Evolutionary conservation across 108 stramenopile species (phyloP).

Genomic region (Discostella stelligeroides): DNA sequence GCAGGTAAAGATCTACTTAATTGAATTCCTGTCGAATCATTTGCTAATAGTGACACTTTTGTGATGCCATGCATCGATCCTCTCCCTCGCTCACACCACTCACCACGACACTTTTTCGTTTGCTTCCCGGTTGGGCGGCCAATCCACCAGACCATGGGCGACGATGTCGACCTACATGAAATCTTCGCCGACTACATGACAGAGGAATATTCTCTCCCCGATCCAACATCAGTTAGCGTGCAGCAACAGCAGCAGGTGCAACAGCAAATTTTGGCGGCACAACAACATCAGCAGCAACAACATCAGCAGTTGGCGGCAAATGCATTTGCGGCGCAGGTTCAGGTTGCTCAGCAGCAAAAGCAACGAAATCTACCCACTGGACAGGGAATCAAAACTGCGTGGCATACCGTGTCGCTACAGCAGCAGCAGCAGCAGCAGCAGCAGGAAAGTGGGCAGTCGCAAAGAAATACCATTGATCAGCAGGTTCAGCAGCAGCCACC

Average conservation of each 20-base stretch:
- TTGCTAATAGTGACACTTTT: too few relatives aligned
- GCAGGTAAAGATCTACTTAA: too few relatives aligned
- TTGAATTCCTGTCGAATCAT: too few relatives aligned
- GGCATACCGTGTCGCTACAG: constrained; percentile 34
- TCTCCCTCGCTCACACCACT: not conserved
- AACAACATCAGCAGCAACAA: constrained; percentile 34
- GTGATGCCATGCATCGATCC: too few relatives aligned
- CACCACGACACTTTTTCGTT: not conserved
- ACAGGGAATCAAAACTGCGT: constrained; percentile 45
- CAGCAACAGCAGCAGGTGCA: constrained; percentile 5
- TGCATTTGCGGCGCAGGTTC: constrained; percentile 2
- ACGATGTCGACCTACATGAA: constrained; percentile 48
- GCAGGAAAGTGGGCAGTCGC: constrained; percentile 13
- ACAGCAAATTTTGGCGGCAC: not conserved
- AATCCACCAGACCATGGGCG: constrained; percentile 7
- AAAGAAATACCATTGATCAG: constrained; percentile 11
- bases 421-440: constrained; percentile 13
- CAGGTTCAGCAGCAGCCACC: not conserved
- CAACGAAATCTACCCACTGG: constrained; percentile 39
- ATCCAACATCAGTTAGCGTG: not conserved
- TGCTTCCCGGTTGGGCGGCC: too few relatives aligned
- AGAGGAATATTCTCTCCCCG: constrained; percentile 29
- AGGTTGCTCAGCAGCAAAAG: constrained; percentile 3
- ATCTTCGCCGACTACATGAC: constrained; percentile 57
- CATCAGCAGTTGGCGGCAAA: constrained; percentile 29